Conservation (phyloP, 345 rosid genomes). For the Populus davidiana region DNA sequence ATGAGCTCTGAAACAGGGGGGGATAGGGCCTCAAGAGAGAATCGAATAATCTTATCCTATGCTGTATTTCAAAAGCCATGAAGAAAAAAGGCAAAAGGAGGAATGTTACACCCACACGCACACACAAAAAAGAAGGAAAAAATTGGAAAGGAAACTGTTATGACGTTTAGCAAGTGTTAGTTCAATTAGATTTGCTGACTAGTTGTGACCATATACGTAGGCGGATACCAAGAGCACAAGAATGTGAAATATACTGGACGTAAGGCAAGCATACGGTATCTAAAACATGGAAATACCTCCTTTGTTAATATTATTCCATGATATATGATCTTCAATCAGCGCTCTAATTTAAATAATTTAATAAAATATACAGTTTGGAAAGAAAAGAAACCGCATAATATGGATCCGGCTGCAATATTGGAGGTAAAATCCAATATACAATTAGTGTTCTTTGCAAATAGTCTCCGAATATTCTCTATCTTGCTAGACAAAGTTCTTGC, state of each 20-base stretch:
- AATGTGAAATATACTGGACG: background rate
- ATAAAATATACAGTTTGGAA: too few species aligned
- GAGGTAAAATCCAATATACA: too few species aligned
- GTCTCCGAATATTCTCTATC: background rate
- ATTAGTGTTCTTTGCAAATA: too few species aligned
- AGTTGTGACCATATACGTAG: background rate
- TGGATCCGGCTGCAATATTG: too few species aligned
- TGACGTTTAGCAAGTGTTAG: background rate
- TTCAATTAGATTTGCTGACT: background rate
- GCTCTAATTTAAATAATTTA: too few species aligned
- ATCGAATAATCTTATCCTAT: constrained; percentile 12
- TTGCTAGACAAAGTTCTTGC: background rate
- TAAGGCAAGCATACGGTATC: background rate
- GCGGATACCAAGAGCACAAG: background rate
- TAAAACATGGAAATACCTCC: too few species aligned
- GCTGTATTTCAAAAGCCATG: background rate
- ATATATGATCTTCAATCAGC: too few species aligned
- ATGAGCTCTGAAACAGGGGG: background rate
- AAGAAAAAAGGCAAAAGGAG: background rate
- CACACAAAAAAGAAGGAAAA: too few species aligned
- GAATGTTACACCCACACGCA: background rate
- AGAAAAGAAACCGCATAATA: too few species aligned
- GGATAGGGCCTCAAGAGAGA: background rate
- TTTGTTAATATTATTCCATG: too few species aligned
- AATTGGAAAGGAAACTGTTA: background rate